These are phyloP conservation scores for Russula dissimulans DNA, from an alignment of 768 basidiomycete genomes.

Conservation along the genomic window DNA sequence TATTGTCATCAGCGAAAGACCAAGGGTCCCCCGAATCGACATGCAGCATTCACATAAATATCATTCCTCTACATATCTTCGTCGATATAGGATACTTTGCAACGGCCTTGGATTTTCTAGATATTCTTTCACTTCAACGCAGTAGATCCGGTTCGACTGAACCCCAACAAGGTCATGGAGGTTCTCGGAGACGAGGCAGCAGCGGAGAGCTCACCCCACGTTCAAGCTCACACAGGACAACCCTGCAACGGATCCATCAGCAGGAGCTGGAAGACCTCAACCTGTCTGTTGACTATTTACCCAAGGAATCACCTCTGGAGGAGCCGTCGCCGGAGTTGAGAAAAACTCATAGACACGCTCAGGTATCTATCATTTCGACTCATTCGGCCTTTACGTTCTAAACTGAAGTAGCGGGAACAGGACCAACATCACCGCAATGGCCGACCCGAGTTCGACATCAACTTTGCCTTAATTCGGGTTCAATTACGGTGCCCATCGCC, in stretches of 20 bases:
- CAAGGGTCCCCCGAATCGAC: neutral
- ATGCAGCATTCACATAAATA: constrained; percentile 30
- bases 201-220: constrained; percentile 4
- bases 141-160: neutral
- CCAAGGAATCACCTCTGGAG: neutral
- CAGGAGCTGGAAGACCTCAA: constrained; percentile 53
- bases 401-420: neutral
- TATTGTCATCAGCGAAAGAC: constrained; percentile 5
- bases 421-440: neutral
- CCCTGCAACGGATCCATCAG: constrained; percentile 37
- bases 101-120: constrained; percentile 39
- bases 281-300: constrained; percentile 39
- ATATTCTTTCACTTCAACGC: constrained; percentile 28
- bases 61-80: constrained; percentile 67
- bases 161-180: neutral
- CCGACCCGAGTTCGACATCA: constrained; percentile 28
- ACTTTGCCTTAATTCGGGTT: constrained; percentile 50
- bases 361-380: neutral
- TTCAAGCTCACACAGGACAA: constrained; percentile 25
- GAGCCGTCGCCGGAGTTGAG: neutral
- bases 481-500: constrained; percentile 63
- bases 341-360: neutral
- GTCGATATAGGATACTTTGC: constrained; percentile 49
- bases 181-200: neutral
- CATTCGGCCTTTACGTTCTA: neutral